Conservation (phyloP, 108 stramenopile species). For the Schizochytrium sp. region DNA sequence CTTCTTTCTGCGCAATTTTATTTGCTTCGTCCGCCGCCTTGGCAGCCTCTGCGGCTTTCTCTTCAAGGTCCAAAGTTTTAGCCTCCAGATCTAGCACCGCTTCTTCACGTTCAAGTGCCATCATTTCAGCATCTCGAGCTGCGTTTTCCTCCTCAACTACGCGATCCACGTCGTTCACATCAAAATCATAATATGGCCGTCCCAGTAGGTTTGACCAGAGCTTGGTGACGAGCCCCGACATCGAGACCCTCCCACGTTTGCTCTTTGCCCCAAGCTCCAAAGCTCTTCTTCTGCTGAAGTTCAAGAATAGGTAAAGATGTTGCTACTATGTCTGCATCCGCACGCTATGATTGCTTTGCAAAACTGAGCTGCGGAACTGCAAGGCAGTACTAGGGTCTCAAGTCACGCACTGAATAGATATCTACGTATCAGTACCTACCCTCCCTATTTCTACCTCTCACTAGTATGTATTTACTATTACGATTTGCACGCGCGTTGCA, state of each 20-base stretch:
- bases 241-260: neutral
- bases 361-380: no score
- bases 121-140: slow-evolving; percentile 27
- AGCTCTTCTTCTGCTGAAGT: neutral
- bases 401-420: no score
- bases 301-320: neutral
- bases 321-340: no score
- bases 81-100: slow-evolving; percentile 5
- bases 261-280: neutral
- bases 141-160: slow-evolving; percentile 54
- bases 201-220: slow-evolving; percentile 19
- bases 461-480: no score
- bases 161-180: slow-evolving; percentile 49
- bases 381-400: no score
- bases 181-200: neutral
- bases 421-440: no score
- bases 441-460: no score
- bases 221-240: slow-evolving; percentile 24
- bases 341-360: no score
- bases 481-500: no score
- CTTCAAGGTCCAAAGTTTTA: slow-evolving; percentile 20
- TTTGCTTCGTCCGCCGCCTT: slow-evolving; percentile 22
- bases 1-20: slow-evolving; percentile 27
- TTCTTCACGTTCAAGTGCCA: slow-evolving; percentile 15
- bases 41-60: neutral